Evolutionary conservation across 192 early-diverging fungal species (phyloP), one percentile per base, ranked within the genome.

Genomic region (Linderina pennispora): DNA sequence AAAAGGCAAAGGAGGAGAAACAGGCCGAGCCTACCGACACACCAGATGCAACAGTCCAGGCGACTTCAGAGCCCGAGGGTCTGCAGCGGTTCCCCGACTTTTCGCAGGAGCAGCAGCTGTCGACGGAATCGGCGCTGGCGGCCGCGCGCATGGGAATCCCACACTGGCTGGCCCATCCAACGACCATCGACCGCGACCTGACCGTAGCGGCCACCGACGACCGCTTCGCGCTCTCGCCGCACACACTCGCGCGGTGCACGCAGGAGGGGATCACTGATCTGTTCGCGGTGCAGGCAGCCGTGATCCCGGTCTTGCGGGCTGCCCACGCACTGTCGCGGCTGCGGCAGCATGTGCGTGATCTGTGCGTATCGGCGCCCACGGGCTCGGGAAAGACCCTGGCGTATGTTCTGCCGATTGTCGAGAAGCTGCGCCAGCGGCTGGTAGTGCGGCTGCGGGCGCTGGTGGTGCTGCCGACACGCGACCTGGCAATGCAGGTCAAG

Each of bases 331-430:
- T 83, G 24, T 74, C 81, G 21, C 77, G 81, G 45, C 76, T 82
- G 32, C 77, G 83, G n/a, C 84, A 81, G 19, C 81, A 79, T 19
- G 81, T 88, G 7, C 87, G 91, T 16, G 93, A 96, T 57, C 53
- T 98, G 18, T 93, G 91, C 53, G 91, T 98, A 13, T 93, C 92
- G 8, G 89, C 92, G 15, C 87, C 94, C 0, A 98, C 96, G 1
- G 96, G 96, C 23, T 89, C 85, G 39, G 96, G 96, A 18, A 98
- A 98, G 60, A 98, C 96, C 2, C 65, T 98, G 26, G 91, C 94
- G 0, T 98, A 92, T 76, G 92, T 91, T 4, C 53, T 98, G 14
- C 96, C 96, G 1, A 89, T 98, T 44, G 78, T 97, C 19, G 90
- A 87, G 59, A 80, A 84, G 38, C 62, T 98, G 15, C 77, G 81